A percentile compares a stretch with the other conserved stretches of the same genome.
phyloP scores from a whole-genome alignment of 495 filamentous ascomycete genomes.

The Corynascus novoguineensis region DNA sequence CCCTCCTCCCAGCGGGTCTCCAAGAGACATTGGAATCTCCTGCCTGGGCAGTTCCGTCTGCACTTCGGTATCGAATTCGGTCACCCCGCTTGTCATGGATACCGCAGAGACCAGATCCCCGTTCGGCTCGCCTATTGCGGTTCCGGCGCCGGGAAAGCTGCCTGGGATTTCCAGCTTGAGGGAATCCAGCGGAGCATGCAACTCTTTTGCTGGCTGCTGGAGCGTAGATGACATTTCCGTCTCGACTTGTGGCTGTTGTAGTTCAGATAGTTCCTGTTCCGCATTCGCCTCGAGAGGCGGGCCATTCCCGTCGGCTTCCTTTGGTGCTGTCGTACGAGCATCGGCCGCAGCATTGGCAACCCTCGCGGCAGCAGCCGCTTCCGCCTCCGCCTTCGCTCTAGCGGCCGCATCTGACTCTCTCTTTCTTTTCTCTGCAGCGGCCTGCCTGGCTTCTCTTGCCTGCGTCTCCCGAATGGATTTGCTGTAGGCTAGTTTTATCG shows the following conservation, averaged over 20 bases:
- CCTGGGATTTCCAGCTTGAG: conserved; percentile 65
- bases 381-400: conserved; percentile 28
- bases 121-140: conserved; percentile 34
- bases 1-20: not conserved
- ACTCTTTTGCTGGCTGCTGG: conserved; percentile 13
- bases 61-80: conserved; percentile 64
- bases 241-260: conserved; percentile 22
- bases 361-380: conserved; percentile 24
- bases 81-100: conserved; percentile 56
- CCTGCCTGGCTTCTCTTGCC: conserved; percentile 48
- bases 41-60: conserved; percentile 49
- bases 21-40: conserved; percentile 12
- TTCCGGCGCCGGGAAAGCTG: conserved; percentile 40
- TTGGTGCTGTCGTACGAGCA: not conserved
- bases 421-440: conserved; percentile 38
- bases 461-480: conserved; percentile 67
- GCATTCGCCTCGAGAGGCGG: not conserved
- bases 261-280: conserved; percentile 10
- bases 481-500: conserved; percentile 74
- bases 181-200: conserved; percentile 45
- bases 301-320: not conserved
- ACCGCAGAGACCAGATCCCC: conserved; percentile 46
- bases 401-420: conserved; percentile 40
- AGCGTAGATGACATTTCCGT: conserved; percentile 24
- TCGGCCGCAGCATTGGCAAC: conserved; percentile 14